Evolutionary conservation across 2,329 filamentous ascomycete species (phyloP), one percentile per base, ranked within the genome.

Genomic region (Ilyonectria robusta): DNA sequence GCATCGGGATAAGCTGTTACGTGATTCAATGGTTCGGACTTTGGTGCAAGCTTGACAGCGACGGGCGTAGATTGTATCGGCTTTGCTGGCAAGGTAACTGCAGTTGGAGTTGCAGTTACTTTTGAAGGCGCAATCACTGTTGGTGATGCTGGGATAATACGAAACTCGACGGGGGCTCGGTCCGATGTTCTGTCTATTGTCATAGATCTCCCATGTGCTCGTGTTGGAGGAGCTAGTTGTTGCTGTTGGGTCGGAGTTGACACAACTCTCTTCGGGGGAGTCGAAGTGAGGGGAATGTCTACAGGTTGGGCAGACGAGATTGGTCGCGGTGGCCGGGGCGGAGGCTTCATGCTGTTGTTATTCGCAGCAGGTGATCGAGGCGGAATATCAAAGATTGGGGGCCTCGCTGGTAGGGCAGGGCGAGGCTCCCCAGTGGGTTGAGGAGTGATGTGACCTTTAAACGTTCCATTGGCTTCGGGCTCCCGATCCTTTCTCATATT

Each of bases 1-100:
- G 92, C 86, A 80, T 99, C 95, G 0, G 96, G 96, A 78, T 93
- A 98, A 56, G 93, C 88, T 9, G 87, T 88, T 21, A 83, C 83
- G 56, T 84, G 80, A 11, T 89, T 84, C 15, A 85, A 79, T 1
- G 86, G 78, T 46, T 89, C 87, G 6, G 78, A 61, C 29, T 78
- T 74, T 19, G 80, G 55, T 26, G 75, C 55, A 48, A 72, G 59
- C 31, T 65, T 59, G 46, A 57, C 47, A 46, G 69, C 67, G 46
- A 62, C 46, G 7, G 67, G 42, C 1, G 57, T 58, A 6, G 66
- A 68, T 40, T 68, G 66, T 17, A 72, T 74, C 37, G 70, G 31
- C 37, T 68, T 69, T 37, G 75, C 71, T 15, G 71, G 63, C 7
- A 63, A 68, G 9, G 67, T 31, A 23, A 67, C 23, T 6, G 71